These are phyloP conservation scores for Plasmodium adleri DNA, from an alignment of 169 alveolate species.

Conservation along the genomic window DNA sequence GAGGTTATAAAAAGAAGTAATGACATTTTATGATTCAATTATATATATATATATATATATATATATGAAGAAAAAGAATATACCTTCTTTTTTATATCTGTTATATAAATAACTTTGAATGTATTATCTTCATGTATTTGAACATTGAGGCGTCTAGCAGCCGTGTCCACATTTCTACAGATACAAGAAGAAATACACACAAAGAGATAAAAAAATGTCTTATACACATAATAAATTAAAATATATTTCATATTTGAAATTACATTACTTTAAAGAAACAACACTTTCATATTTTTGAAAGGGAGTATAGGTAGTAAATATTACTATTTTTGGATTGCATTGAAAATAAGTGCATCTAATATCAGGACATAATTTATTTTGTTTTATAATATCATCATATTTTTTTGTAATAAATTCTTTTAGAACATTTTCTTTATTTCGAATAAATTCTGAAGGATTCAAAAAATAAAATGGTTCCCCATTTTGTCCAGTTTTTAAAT, in stretches of 20 bases:
- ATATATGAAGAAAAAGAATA: not conserved
- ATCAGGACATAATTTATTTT: constrained; percentile 10
- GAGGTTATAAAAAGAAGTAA: too few species aligned
- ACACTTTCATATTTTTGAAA: constrained; percentile 56
- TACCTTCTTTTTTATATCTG: constrained; percentile 72
- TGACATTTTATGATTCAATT: not conserved
- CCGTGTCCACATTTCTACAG: constrained; percentile 42
- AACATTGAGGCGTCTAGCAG: constrained; percentile 31
- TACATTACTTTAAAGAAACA: constrained; percentile 53
- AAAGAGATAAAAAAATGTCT: not conserved
- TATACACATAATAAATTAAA: not conserved
- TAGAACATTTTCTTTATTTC: constrained; percentile 42
- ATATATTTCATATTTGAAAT: not conserved
- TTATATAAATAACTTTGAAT: constrained; percentile 28
- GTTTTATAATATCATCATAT: constrained; percentile 33
- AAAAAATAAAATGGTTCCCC: constrained; percentile 9
- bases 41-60: too few species aligned
- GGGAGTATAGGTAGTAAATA: constrained; percentile 58
- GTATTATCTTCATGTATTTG: constrained; percentile 16
- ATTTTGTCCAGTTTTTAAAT: not conserved
- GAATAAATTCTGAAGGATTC: constrained; percentile 46
- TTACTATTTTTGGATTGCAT: constrained; percentile 46
- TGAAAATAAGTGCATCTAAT: constrained; percentile 36
- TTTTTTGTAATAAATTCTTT: constrained; percentile 45
- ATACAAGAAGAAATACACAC: not conserved